Percentiles rank a stretch among this genome's conserved stretches.
Conservation (phyloP, 345 rosid genomes). For the Cardamine occulta region DNA sequence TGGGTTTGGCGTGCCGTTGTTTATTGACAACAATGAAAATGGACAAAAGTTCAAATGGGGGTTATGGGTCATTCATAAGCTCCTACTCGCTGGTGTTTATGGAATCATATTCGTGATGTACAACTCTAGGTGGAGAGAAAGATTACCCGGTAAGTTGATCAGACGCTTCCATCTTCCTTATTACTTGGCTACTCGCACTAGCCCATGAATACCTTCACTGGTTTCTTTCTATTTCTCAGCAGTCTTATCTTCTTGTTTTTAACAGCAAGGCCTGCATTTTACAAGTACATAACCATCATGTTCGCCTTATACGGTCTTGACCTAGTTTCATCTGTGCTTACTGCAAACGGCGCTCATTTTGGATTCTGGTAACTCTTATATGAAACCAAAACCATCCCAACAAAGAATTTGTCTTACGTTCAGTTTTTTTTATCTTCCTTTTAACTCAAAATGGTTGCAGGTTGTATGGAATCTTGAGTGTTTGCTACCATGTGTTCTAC, state of each 20-base stretch:
- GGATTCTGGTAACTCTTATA: conserved; percentile 69
- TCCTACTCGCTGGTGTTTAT: conserved; percentile 76
- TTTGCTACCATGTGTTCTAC: conserved; percentile 82
- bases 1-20: conserved; percentile 81
- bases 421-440: not conserved
- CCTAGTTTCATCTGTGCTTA: conserved; percentile 67
- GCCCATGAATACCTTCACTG: not conserved
- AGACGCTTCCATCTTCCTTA: not conserved
- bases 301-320: conserved; percentile 62
- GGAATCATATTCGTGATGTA: conserved; percentile 73
- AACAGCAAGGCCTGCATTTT: conserved; percentile 90
- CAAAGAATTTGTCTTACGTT: not conserved
- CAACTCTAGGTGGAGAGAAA: conserved; percentile 85
- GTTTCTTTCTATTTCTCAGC: conserved; percentile 12
- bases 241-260: conserved; percentile 22
- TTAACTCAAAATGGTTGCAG: conserved; percentile 48
- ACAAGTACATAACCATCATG: conserved; percentile 74
- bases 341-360: conserved; percentile 64
- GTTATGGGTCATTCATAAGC: conserved; percentile 80
- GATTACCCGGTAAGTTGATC: conserved; percentile 67
- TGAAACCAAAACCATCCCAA: not conserved
- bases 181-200: not conserved
- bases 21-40: conserved; percentile 58
- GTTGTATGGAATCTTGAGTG: conserved; percentile 67
- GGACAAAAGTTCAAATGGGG: conserved; percentile 70